Evolutionary conservation across 78 protist genomes (phyloP).

Genomic region (Chrysochromulina parva): DNA sequence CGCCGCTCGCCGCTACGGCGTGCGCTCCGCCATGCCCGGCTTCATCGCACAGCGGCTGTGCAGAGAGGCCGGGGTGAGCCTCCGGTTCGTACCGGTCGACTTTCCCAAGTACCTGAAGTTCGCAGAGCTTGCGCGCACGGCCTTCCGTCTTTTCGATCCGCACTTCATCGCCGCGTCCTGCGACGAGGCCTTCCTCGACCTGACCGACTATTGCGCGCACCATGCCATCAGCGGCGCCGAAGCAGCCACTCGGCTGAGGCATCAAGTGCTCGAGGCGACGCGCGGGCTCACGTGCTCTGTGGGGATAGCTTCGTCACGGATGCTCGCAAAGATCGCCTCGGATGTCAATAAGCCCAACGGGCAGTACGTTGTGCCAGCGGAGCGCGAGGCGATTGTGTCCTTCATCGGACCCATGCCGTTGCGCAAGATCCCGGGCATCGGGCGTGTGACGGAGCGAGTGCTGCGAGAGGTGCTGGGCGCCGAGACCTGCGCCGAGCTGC

Average conservation of each 20-base stretch:
- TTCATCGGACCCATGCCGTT: conserved; percentile 23
- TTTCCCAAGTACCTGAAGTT: not conserved
- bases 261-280: conserved; percentile 2
- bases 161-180: not conserved
- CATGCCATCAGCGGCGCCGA: not conserved
- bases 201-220: conserved; percentile 14
- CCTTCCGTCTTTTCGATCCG: conserved; percentile 34
- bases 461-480: conserved; percentile 6
- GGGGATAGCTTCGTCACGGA: conserved; percentile 35
- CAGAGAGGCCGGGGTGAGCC: conserved; percentile 1
- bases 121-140: not conserved
- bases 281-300: conserved; percentile 40
- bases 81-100: conserved; percentile 29
- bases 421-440: conserved; percentile 63
- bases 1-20: conserved; percentile 73
- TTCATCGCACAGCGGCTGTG: conserved; percentile 32
- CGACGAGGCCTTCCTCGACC: conserved; percentile 68
- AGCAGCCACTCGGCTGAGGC: conserved; percentile 21
- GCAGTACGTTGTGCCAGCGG: not conserved
- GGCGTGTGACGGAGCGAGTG: conserved; percentile 50
- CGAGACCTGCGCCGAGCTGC: conserved; percentile 15
- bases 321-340: conserved; percentile 50
- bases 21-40: conserved; percentile 81
- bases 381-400: not conserved
- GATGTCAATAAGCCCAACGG: conserved; percentile 71